Conservation (phyloP, 2,329 filamentous ascomycete genomes). For the Piedraia hortae region DNA sequence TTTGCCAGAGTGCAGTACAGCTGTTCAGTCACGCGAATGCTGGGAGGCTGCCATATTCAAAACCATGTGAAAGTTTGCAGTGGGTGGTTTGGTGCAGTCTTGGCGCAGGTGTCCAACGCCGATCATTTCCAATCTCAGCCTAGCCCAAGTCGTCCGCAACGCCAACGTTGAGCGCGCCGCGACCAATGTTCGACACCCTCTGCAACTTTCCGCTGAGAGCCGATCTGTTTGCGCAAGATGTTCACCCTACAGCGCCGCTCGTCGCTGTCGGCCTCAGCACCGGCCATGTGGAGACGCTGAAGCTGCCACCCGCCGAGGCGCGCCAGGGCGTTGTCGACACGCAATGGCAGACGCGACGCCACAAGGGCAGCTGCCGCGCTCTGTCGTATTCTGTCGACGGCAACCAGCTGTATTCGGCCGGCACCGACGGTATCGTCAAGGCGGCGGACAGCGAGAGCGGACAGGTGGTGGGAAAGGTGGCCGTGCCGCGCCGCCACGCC, state of each 20-base stretch:
- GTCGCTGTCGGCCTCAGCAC: slow-evolving; percentile 62
- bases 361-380: slow-evolving; percentile 79
- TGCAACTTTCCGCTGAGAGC: slow-evolving; percentile 66
- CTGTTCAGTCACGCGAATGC: too few species aligned
- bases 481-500: slow-evolving; percentile 29
- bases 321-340: slow-evolving; percentile 43
- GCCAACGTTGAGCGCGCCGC: too few species aligned
- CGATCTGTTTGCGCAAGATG: slow-evolving; percentile 67
- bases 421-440: slow-evolving; percentile 36
- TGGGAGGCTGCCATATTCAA: too few species aligned
- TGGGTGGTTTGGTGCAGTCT: too few species aligned
- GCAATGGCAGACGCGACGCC: slow-evolving; percentile 61
- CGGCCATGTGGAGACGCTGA: slow-evolving; percentile 65
- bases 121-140: too few species aligned
- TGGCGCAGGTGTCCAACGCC: too few species aligned
- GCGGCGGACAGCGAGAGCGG: slow-evolving; percentile 30
- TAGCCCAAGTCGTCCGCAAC: too few species aligned
- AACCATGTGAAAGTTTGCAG: too few species aligned
- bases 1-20: too few species aligned
- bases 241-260: slow-evolving; percentile 63
- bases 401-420: slow-evolving; percentile 31
- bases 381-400: slow-evolving; percentile 60
- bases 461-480: slow-evolving; percentile 54
- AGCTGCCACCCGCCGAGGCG: slow-evolving; percentile 29
- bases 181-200: slow-evolving; percentile 60